These are phyloP conservation scores for Verticillium isaacii DNA, from an alignment of 2,329 filamentous ascomycete species.

Conservation along the genomic window DNA sequence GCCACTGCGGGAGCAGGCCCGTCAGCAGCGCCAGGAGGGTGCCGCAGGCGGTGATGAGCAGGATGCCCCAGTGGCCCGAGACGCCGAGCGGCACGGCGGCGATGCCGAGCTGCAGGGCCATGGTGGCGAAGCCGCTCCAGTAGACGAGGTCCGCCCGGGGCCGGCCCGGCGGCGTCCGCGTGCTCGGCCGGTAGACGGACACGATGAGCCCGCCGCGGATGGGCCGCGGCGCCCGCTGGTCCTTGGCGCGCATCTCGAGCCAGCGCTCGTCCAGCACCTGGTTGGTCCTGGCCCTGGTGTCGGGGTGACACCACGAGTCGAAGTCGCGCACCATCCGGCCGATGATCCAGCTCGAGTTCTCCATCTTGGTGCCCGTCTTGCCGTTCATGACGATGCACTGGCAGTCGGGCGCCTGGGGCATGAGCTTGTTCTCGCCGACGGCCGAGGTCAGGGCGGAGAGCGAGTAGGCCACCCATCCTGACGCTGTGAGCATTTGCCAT, in stretches of 20 bases:
- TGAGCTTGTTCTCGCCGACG: slow-evolving; percentile 21
- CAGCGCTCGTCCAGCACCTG: slow-evolving; percentile 8
- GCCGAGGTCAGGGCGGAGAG: slow-evolving; percentile 14
- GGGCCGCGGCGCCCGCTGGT: slow-evolving; percentile 10
- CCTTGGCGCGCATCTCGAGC: slow-evolving; percentile 5
- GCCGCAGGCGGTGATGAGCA: slow-evolving; percentile 32
- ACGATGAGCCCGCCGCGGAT: slow-evolving; percentile 19
- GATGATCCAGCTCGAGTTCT: slow-evolving; percentile 36
- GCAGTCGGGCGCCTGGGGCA: slow-evolving; percentile 22
- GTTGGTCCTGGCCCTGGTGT: slow-evolving; percentile 4
- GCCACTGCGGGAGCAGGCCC: slow-evolving; percentile 35
- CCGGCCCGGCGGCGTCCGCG: background rate
- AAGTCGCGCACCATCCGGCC: slow-evolving; percentile 36
- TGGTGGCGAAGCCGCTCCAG: slow-evolving; percentile 19
- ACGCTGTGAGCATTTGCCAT: background rate
- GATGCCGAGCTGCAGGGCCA: slow-evolving; percentile 26
- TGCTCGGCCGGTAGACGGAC: slow-evolving; percentile 16
- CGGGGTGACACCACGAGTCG: slow-evolving; percentile 21
- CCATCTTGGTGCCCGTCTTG: slow-evolving; percentile 26
- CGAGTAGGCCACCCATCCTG: slow-evolving; percentile 22
- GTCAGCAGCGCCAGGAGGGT: slow-evolving; percentile 28
- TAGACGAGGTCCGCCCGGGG: slow-evolving; percentile 18
- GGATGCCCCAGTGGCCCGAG: slow-evolving; percentile 29
- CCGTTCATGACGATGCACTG: slow-evolving; percentile 28
- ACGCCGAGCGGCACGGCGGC: slow-evolving; percentile 26